Evolutionary conservation across 2,329 filamentous ascomycete species (phyloP).

Genomic region (Paraconiothyrium sp.): DNA sequence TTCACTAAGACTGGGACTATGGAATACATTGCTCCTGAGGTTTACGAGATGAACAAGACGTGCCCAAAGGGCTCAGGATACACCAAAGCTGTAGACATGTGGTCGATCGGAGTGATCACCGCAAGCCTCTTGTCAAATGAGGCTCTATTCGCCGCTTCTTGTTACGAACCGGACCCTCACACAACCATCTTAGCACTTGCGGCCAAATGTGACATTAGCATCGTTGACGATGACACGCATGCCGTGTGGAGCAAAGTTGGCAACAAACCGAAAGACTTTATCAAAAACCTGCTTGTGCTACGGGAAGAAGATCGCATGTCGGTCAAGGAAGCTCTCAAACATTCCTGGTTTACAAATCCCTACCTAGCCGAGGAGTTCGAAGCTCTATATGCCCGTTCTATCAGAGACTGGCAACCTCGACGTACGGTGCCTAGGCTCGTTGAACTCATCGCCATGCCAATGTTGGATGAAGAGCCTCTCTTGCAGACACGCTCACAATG

Average conservation of each 20-base stretch:
- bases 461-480: not conserved
- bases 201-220: conserved; percentile 53
- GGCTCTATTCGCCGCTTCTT: conserved; percentile 55
- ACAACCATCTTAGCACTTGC: conserved; percentile 47
- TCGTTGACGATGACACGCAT: conserved; percentile 53
- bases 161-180: conserved; percentile 34
- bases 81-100: conserved; percentile 68
- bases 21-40: conserved; percentile 66
- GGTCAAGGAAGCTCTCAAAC: conserved; percentile 62
- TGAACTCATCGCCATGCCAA: conserved; percentile 32
- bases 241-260: conserved; percentile 55
- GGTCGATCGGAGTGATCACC: conserved; percentile 68
- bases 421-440: conserved; percentile 36
- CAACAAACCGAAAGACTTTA: conserved; percentile 61
- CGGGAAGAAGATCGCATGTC: conserved; percentile 62
- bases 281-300: conserved; percentile 60
- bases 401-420: conserved; percentile 61
- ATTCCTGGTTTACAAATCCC: conserved; percentile 67
- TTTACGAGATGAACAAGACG: conserved; percentile 42
- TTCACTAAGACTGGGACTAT: conserved; percentile 63
- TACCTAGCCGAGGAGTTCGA: conserved; percentile 59
- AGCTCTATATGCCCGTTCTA: conserved; percentile 59
- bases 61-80: conserved; percentile 55
- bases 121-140: conserved; percentile 62
- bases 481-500: conserved; percentile 3